These are phyloP conservation scores for Protomyces macrosporus DNA, from an alignment of 1,139 yeast species.

Conservation along the genomic window DNA sequence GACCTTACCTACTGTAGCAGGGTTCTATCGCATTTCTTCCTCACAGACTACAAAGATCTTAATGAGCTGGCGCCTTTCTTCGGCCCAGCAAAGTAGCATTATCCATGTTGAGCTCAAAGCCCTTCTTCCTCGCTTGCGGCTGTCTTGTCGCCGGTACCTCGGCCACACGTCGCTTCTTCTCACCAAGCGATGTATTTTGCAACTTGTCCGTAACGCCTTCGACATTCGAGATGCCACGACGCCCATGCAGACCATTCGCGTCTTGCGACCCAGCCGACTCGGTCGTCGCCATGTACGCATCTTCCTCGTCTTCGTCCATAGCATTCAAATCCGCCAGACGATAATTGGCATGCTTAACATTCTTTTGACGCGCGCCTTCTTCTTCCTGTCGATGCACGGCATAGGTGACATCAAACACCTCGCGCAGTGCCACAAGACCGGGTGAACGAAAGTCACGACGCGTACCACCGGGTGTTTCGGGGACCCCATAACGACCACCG, in stretches of 20 bases:
- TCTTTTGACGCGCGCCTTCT: slow-evolving; percentile 53
- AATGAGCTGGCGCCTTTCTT: slow-evolving; percentile 46
- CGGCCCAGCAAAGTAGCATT: slow-evolving; percentile 80
- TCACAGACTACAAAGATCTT: neutral
- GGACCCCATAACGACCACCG: slow-evolving; percentile 14
- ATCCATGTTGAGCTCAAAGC: slow-evolving; percentile 66
- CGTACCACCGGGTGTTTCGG: slow-evolving; percentile 25
- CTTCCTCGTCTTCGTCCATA: slow-evolving; percentile 35
- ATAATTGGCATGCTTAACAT: slow-evolving; percentile 27
- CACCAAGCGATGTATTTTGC: slow-evolving; percentile 18
- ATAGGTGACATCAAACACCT: slow-evolving; percentile 88
- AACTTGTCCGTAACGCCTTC: slow-evolving; percentile 20
- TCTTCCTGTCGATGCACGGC: slow-evolving; percentile 93
- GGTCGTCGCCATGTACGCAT: slow-evolving; percentile 29
- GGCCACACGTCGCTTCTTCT: slow-evolving; percentile 28
- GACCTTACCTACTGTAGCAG: too few species aligned
- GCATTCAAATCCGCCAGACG: slow-evolving; percentile 23
- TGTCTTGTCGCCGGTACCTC: slow-evolving; percentile 26
- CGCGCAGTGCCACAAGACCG: slow-evolving; percentile 85
- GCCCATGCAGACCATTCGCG: slow-evolving; percentile 1
- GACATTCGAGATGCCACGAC: slow-evolving; percentile 7
- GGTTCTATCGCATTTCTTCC: too few species aligned
- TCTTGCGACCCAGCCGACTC: slow-evolving; percentile 29
- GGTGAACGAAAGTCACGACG: slow-evolving; percentile 54
- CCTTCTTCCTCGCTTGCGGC: slow-evolving; percentile 35